phyloP scores from a whole-genome alignment of 163 green algal species.

The Scenedesmus sp. region DNA sequence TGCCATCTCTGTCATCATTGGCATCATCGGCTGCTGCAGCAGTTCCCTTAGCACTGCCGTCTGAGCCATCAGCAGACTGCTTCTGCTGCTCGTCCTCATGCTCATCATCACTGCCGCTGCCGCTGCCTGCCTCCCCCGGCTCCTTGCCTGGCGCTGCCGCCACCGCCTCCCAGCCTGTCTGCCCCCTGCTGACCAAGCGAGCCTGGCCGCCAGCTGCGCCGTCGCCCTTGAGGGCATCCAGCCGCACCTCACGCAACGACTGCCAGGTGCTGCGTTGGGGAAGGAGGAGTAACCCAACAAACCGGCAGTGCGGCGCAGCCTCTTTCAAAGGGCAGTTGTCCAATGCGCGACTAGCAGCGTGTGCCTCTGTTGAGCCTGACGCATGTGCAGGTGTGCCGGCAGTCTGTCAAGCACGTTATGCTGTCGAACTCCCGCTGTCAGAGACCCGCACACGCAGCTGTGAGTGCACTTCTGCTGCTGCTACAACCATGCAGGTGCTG shows the following conservation, averaged over 20 bases:
- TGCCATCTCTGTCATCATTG: not conserved
- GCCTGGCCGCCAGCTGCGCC: slow-evolving; percentile 8
- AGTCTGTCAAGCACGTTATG: too few relatives aligned
- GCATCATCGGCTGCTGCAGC: not conserved
- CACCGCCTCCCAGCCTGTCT: not conserved
- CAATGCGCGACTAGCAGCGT: too few relatives aligned
- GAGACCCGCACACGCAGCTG: too few relatives aligned
- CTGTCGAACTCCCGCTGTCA: too few relatives aligned
- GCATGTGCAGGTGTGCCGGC: too few relatives aligned
- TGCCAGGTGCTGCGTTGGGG: slow-evolving; percentile 26
- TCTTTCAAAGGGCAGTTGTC: too few relatives aligned
- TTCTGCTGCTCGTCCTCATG: not conserved
- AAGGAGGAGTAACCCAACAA: not conserved
- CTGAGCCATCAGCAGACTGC: too few relatives aligned
- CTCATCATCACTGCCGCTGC: slow-evolving; percentile 1
- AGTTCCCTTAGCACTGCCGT: not conserved
- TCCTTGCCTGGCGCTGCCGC: not conserved
- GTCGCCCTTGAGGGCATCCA: not conserved
- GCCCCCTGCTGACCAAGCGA: slow-evolving; percentile 9
- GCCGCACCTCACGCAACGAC: slow-evolving; percentile 35
- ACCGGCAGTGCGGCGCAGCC: not conserved
- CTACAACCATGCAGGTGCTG: not conserved
- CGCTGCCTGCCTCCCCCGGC: slow-evolving; percentile 5
- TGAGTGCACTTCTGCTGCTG: too few relatives aligned
- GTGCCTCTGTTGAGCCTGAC: too few relatives aligned